Evolutionary conservation across 352 stramenopile species (phyloP).

Genomic region (Phytophthora meadii): DNA sequence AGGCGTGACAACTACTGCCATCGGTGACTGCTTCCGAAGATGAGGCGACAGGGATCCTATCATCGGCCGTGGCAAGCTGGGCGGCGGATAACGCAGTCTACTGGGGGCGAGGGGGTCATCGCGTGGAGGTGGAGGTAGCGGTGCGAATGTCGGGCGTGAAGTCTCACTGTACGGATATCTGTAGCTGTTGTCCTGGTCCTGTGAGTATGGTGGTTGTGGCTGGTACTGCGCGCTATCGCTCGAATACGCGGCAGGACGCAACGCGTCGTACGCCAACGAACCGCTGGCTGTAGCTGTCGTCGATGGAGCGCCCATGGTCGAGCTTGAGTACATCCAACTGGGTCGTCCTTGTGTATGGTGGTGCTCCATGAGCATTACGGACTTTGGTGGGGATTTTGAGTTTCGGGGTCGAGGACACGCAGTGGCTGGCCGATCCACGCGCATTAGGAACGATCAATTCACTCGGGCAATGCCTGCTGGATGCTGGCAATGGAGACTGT

Average conservation of each 20-base stretch:
- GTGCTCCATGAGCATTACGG: constrained; percentile 39
- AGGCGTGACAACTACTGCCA: constrained; percentile 10
- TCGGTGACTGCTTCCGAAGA: constrained; percentile 11
- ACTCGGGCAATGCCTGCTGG: not conserved
- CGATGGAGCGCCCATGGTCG: not conserved
- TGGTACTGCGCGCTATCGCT: constrained; percentile 19
- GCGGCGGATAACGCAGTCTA: constrained; percentile 26
- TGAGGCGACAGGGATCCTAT: constrained; percentile 30
- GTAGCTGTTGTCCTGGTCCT: constrained; percentile 31
- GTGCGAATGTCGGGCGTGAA: constrained; percentile 28
- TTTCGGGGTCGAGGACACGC: constrained; percentile 23
- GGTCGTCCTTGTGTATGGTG: constrained; percentile 33
- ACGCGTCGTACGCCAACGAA: constrained; percentile 23
- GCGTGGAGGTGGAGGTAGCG: constrained; percentile 28
- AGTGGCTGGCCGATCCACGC: not conserved
- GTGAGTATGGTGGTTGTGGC: constrained; percentile 13
- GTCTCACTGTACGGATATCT: constrained; percentile 27
- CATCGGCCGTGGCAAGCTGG: constrained; percentile 30
- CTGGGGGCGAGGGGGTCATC: constrained; percentile 14
- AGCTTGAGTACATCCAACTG: constrained; percentile 36
- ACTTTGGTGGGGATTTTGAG: constrained; percentile 5
- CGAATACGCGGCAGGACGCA: constrained; percentile 24
- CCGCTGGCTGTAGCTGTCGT: not conserved
- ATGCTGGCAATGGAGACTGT: constrained; percentile 1
- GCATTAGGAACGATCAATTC: constrained; percentile 14